Evolutionary conservation across 345 rosid genomes (phyloP).

Genomic region (Arabis hirsuta): DNA sequence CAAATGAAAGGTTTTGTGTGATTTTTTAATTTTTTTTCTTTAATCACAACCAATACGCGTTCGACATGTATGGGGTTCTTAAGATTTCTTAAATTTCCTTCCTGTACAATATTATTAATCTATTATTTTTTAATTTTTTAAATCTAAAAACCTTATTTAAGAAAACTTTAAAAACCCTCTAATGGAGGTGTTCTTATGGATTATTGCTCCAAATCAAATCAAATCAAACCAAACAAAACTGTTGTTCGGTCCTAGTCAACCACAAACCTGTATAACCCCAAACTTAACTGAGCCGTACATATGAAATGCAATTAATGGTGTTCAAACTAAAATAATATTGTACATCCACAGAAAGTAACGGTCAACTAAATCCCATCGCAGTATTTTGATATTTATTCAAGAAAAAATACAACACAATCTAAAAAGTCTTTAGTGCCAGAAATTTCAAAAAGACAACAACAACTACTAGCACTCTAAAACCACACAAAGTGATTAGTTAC

Average conservation of each 20-base stretch:
- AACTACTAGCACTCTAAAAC: conserved; percentile 25
- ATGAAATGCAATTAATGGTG: conserved; percentile 12
- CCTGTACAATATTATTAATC: too few species aligned
- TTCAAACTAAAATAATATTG: neutral
- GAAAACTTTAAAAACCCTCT: too few species aligned
- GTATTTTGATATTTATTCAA: neutral
- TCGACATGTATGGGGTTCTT: too few species aligned
- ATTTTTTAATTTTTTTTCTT: too few species aligned
- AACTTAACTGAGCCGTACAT: neutral
- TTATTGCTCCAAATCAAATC: neutral
- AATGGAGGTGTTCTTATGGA: too few species aligned
- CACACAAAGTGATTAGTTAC: conserved; percentile 12
- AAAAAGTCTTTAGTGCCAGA: conserved; percentile 6
- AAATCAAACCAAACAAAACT: neutral
- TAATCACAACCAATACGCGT: too few species aligned
- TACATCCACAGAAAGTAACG: neutral
- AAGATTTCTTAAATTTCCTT: too few species aligned
- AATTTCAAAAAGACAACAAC: conserved; percentile 24
- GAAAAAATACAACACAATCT: neutral
- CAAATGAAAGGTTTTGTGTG: too few species aligned
- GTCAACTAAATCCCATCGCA: conserved; percentile 20
- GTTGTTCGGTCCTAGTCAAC: neutral
- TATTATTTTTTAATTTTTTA: too few species aligned
- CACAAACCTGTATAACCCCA: neutral
- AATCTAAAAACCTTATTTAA: too few species aligned